These are phyloP conservation scores for Xylaria sp. DNA, from an alignment of 2,329 filamentous ascomycete genomes.

Conservation along the genomic window DNA sequence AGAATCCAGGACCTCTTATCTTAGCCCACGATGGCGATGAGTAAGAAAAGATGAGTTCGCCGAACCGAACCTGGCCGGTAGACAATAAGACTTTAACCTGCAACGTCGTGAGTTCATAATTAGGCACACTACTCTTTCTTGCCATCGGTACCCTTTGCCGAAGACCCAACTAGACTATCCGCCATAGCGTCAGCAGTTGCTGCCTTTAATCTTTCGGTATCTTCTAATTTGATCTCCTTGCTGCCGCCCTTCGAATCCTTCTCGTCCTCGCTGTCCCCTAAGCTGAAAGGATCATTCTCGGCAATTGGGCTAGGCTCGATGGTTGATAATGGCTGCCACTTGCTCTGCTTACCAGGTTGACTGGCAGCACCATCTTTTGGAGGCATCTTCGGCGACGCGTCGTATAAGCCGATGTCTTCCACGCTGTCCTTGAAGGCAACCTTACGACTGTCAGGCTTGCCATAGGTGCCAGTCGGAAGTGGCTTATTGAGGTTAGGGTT, in stretches of 20 bases:
- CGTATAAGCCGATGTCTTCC: constrained; percentile 85
- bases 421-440: constrained; percentile 70
- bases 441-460: constrained; percentile 61
- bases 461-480: constrained; percentile 62
- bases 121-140: constrained; percentile 38
- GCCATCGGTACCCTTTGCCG: constrained; percentile 47
- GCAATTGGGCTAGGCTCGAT: constrained; percentile 85
- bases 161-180: constrained; percentile 60
- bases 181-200: constrained; percentile 71
- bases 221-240: constrained; percentile 63
- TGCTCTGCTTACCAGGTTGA: constrained; percentile 76
- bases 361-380: constrained; percentile 60
- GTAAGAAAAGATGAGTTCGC: not conserved
- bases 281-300: constrained; percentile 95
- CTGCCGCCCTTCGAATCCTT: constrained; percentile 75
- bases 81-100: constrained; percentile 11
- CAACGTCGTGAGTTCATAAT: constrained; percentile 16
- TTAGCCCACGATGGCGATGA: not conserved
- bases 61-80: constrained; percentile 7
- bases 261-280: constrained; percentile 96
- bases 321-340: constrained; percentile 93
- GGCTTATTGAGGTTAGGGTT: constrained; percentile 81
- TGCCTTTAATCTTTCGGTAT: constrained; percentile 71
- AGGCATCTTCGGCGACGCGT: constrained; percentile 66
- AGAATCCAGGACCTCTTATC: not conserved